These are phyloP conservation scores for Vicia villosa DNA, from an alignment of 306 rosid genomes.

Conservation along the genomic window DNA sequence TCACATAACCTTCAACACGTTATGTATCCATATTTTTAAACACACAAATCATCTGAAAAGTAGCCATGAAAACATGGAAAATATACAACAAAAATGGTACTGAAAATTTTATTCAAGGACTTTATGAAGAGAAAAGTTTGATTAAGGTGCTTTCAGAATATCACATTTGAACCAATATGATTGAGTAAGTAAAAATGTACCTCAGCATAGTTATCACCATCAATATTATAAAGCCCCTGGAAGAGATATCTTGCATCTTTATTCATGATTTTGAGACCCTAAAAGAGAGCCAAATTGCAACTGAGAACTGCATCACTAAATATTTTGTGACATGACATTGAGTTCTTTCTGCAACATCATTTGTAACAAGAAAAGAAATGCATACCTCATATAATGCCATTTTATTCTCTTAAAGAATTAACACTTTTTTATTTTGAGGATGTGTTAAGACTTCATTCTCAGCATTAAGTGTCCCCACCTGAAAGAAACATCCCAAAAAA, in stretches of 20 bases:
- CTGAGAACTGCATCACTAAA: too few species aligned
- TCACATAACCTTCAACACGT: too few species aligned
- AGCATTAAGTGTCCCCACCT: too few species aligned
- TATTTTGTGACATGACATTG: constrained; percentile 92
- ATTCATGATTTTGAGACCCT: constrained; percentile 84
- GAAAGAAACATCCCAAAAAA: too few species aligned
- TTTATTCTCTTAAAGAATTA: constrained; percentile 90
- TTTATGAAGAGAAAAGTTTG: constrained; percentile 28
- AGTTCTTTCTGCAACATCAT: constrained; percentile 95
- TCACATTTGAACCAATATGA: constrained; percentile 1
- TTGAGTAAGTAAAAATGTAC: constrained; percentile 41
- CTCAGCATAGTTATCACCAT: constrained; percentile 97
- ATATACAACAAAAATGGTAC: too few species aligned
- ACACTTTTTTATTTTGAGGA: constrained; percentile 67
- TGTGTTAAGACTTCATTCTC: too few species aligned
- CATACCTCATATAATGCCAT: constrained; percentile 97
- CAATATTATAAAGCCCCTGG: constrained; percentile 82
- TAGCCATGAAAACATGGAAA: too few species aligned
- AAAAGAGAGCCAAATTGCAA: neutral
- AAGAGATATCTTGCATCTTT: constrained; percentile 92
- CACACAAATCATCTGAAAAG: too few species aligned
- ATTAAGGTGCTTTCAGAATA: constrained; percentile 28
- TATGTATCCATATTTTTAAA: too few species aligned
- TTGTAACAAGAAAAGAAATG: constrained; percentile 96
- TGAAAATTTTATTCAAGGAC: constrained; percentile 32